These are phyloP conservation scores for Cyberlindnera mrakii DNA, from an alignment of 805 yeast genomes.

Conservation along the genomic window DNA sequence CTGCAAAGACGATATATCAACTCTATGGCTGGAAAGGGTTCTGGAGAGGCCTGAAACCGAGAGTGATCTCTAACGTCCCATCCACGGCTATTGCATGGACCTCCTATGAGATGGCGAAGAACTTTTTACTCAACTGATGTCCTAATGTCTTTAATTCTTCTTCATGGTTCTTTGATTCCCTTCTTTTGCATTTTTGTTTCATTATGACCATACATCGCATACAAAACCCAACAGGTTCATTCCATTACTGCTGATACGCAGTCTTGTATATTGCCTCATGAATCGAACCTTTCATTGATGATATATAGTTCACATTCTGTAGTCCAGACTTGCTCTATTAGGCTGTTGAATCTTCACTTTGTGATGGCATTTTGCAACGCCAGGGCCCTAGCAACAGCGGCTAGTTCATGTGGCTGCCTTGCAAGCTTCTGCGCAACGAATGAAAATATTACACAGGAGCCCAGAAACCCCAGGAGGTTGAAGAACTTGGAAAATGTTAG, in stretches of 20 bases:
- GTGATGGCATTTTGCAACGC: constrained; percentile 19
- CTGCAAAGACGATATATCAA: constrained; percentile 59
- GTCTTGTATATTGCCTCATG: too few relatives aligned
- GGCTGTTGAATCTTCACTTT: too few relatives aligned
- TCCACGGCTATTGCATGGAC: constrained; percentile 98
- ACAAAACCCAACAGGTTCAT: too few relatives aligned
- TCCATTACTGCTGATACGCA: too few relatives aligned
- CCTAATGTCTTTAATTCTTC: neutral
- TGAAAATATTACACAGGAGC: constrained; percentile 75
- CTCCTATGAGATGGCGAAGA: constrained; percentile 93
- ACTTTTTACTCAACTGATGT: constrained; percentile 23
- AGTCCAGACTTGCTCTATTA: too few relatives aligned
- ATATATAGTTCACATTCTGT: too few relatives aligned
- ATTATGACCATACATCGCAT: neutral
- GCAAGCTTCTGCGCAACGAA: constrained; percentile 60
- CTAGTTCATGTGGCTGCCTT: constrained; percentile 21
- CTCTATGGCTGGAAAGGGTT: constrained; percentile 64
- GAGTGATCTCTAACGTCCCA: constrained; percentile 90
- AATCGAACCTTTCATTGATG: too few relatives aligned
- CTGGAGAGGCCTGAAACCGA: constrained; percentile 79
- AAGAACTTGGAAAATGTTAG: constrained; percentile 37
- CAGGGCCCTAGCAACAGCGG: constrained; percentile 18
- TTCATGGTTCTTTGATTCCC: neutral
- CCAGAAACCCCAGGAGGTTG: constrained; percentile 72
- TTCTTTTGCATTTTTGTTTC: neutral